Percentiles rank a stretch among this genome's conserved stretches.
Conservation (phyloP, 768 basidiomycete genomes). For the Agaricus sinodeliciosus region DNA sequence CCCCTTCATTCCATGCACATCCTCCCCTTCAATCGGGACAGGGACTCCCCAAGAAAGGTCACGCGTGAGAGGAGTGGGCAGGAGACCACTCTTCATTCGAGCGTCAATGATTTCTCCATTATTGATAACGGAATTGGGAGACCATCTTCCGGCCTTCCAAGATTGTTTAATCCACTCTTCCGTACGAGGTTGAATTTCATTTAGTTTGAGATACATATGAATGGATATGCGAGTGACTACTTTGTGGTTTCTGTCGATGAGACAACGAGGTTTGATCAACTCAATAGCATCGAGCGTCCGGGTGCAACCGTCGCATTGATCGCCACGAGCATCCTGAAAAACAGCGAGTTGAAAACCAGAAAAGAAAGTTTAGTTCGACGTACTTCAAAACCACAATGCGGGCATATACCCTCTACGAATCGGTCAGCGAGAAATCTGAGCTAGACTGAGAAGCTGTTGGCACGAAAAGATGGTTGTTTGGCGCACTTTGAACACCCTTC, state of each 20-base stretch:
- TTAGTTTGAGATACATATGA: slow-evolving; percentile 89
- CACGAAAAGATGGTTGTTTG: not conserved
- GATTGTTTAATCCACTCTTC: slow-evolving; percentile 86
- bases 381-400: slow-evolving; percentile 76
- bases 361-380: not conserved
- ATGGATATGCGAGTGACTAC: slow-evolving; percentile 72
- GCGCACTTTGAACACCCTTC: slow-evolving; percentile 80
- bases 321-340: slow-evolving; percentile 78
- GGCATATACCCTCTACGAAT: slow-evolving; percentile 97
- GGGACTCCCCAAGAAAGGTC: slow-evolving; percentile 97
- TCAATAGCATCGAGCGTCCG: slow-evolving; percentile 92
- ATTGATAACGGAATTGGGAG: slow-evolving; percentile 86
- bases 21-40: slow-evolving; percentile 73
- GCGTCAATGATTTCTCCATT: slow-evolving; percentile 89
- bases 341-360: not conserved
- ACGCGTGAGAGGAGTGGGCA: slow-evolving; percentile 87
- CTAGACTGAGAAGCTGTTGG: not conserved
- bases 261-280: slow-evolving; percentile 90
- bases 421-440: slow-evolving; percentile 90
- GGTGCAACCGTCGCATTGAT: slow-evolving; percentile 94
- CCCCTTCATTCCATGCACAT: slow-evolving; percentile 78
- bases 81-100: slow-evolving; percentile 76
- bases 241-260: slow-evolving; percentile 73
- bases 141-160: slow-evolving; percentile 84
- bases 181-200: slow-evolving; percentile 71